These are phyloP conservation scores for Ehretia macrophylla DNA, from an alignment of 257 asterid genomes.

Conservation along the genomic window DNA sequence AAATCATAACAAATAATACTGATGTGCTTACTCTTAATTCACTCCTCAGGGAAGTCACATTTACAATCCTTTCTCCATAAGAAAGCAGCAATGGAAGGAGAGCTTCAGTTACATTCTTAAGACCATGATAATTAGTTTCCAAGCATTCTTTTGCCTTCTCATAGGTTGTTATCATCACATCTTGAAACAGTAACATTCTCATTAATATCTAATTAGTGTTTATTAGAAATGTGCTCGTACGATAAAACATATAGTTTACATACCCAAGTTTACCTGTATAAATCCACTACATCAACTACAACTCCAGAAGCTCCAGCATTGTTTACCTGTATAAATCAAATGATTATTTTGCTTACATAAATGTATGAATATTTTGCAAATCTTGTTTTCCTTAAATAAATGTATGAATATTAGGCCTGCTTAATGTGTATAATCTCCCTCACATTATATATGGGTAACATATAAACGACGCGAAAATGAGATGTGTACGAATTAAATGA, in stretches of 20 bases:
- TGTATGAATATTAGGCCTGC: too few relatives aligned
- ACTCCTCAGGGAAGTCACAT: slow-evolving; percentile 64
- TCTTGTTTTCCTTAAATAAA: too few relatives aligned
- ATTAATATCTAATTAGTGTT: neutral
- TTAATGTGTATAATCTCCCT: too few relatives aligned
- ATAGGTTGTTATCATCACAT: slow-evolving; percentile 49
- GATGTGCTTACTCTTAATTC: slow-evolving; percentile 50
- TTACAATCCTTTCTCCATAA: slow-evolving; percentile 66
- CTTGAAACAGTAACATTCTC: slow-evolving; percentile 18
- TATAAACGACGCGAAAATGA: too few relatives aligned
- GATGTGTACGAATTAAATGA: too few relatives aligned
- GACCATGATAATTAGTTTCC: slow-evolving; percentile 68
- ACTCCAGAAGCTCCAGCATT: too few relatives aligned
- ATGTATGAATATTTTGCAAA: too few relatives aligned
- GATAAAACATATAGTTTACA: slow-evolving; percentile 26
- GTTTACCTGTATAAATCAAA: slow-evolving; percentile 45
- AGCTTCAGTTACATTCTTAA: slow-evolving; percentile 66
- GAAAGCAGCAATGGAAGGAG: slow-evolving; percentile 67
- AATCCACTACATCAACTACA: too few relatives aligned
- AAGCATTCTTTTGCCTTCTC: slow-evolving; percentile 56
- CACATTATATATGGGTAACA: too few relatives aligned
- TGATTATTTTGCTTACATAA: neutral
- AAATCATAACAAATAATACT: too few relatives aligned
- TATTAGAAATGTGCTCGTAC: neutral
- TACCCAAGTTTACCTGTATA: too few relatives aligned